Conservation (phyloP, 129 eudicot genomes). For the Lactuca saligna region DNA sequence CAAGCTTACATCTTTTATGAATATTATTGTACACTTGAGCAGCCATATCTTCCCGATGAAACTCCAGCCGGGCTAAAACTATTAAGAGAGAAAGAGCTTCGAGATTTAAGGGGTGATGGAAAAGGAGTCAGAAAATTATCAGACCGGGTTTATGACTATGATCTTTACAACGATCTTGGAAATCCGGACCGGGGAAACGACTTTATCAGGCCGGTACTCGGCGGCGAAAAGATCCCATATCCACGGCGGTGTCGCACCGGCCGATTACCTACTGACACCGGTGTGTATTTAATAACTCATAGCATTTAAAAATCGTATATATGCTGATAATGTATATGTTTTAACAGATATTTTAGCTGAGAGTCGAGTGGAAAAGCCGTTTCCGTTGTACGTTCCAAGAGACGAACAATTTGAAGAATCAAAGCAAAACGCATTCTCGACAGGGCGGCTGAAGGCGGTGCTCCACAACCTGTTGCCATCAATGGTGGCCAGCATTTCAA, state of each 20-base stretch:
- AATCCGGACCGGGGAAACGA: slow-evolving; percentile 83
- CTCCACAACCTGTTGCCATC: slow-evolving; percentile 78
- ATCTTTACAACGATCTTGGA: slow-evolving; percentile 83
- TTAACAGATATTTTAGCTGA: slow-evolving; percentile 54
- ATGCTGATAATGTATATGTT: not conserved
- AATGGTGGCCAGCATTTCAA: slow-evolving; percentile 71
- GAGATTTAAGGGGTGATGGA: slow-evolving; percentile 80
- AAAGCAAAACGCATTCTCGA: slow-evolving; percentile 66
- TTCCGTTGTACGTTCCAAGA: slow-evolving; percentile 89
- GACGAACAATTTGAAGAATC: slow-evolving; percentile 94
- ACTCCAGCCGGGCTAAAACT: slow-evolving; percentile 76
- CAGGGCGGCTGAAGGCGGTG: slow-evolving; percentile 78
- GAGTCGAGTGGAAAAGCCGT: slow-evolving; percentile 87
- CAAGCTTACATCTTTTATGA: slow-evolving; percentile 11
- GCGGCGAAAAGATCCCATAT: slow-evolving; percentile 71
- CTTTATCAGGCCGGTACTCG: slow-evolving; percentile 62
- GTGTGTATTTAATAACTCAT: slow-evolving; percentile 27
- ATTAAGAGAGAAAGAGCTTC: slow-evolving; percentile 78
- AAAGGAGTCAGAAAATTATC: slow-evolving; percentile 74
- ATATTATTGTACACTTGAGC: slow-evolving; percentile 20
- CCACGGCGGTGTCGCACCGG: slow-evolving; percentile 97
- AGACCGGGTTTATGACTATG: slow-evolving; percentile 76
- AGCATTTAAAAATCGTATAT: not conserved
- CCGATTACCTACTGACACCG: slow-evolving; percentile 64
- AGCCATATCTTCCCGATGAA: slow-evolving; percentile 89